Base-by-base conservation (phyloP, 1,284 basidiomycete species). In the Trichosporon inkin region DNA sequence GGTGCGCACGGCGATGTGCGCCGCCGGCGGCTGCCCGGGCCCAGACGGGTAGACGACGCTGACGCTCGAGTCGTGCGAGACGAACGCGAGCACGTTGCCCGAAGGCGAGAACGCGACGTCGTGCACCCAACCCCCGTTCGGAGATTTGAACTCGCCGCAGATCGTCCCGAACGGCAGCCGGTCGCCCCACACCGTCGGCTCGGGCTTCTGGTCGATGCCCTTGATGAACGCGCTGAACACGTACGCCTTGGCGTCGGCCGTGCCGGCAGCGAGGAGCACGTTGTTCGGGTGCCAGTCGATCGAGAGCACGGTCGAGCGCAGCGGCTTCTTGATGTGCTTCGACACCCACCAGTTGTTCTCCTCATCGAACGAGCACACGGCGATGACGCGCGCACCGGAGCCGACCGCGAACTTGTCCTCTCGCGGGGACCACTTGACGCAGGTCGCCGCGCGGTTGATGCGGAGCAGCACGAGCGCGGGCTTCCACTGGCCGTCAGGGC, bases 341-440 rank as follows among this genome's bases (percentile, higher is more conserved):
- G 94, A 89, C 2, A 97, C 92, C 96, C 96, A 99, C 96, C 96
- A 99, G 77, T 99, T 91, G 80, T 92, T 95, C 80, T 97, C 93
- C 22, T 89, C 83, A 75, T 97, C 93, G 74, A 95, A 97, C 16
- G 90, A 93, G 76, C 93, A 97, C 53, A 97, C 85, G 10, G 92
- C 90, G 69, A 97, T 93, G 37, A 92, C 89, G 40, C 93, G 84
- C 7, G 96, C 94, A 65, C 96, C 96, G 63, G 89, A 93, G 3
- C 93, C 95, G 24, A 99, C 96, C 3, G 96, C 96, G 75, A 99
- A 99, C 79, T 99, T 99, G 80, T 97, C 91, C 79, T 99, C 96
- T 70, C 89, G 87, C 1, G 96, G 96, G 75, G 89, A 92, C 96
- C 96, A 99, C 66, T 90, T 85, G 41, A 98, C 96, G 71, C 86